Evolutionary conservation across 768 basidiomycete genomes (phyloP), one percentile per base, ranked within the genome.

Genomic region (Hygrophoropsis aurantiaca): DNA sequence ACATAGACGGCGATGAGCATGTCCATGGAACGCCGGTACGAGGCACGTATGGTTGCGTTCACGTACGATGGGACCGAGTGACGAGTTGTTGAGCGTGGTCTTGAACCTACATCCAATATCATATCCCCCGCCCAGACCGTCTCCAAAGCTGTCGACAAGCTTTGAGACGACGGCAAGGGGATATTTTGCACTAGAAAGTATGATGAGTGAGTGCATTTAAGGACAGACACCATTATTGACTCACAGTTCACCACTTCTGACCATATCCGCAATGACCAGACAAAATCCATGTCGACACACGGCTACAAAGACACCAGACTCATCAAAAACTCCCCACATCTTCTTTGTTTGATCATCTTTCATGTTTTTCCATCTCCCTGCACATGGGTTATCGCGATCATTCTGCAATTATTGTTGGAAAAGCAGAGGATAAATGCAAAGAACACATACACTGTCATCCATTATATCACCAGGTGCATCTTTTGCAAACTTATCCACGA

Each of bases 231-330:
- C n/a, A n/a, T n/a, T 30, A 30, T 7, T 7, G 27, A 46, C 60
- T 43, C 35, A 60, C 60, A 56, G 50, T 44, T 61, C 59, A 51
- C 60, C 57, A 25, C 62, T 63, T 26, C 46, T 49, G 0, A 63
- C 47, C 60, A 65, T 65, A 30, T 65, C 58, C 6, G 42, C 46
- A 0, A 50, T 54, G 0, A 54, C 19, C 1, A 61, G 52, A 1
- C 54, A 44, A 11, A 62, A 55, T 3, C 60, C 58, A 50, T 65
- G 63, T 0, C 54, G 42, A 40, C 62, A 65, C 1, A 54, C 35
- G 3, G 53, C 42, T 4, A 63, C 30, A 33, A 63, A 65, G 6
- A 63, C 34, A 13, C 59, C 58, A 11, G 59, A 55, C 42, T 59
- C 56, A 11, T 55, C 42, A 47, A 57, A 60, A 20, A 57, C 41